Conservation (phyloP, 2,329 filamentous ascomycete species). For the Penicillium occitanis region DNA sequence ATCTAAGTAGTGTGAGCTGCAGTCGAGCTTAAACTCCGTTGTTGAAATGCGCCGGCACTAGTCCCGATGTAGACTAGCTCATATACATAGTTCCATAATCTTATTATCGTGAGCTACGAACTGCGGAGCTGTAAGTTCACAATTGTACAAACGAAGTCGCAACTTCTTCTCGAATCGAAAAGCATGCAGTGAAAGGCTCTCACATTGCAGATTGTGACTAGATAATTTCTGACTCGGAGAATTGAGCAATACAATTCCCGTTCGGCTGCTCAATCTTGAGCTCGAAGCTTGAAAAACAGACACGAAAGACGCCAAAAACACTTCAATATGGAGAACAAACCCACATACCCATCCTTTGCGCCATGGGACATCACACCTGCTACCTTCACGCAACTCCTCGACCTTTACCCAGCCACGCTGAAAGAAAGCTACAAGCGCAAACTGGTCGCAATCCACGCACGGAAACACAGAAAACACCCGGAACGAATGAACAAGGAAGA, state of each 20-base stretch:
- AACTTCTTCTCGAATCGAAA: background rate
- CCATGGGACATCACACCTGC: conserved; percentile 28
- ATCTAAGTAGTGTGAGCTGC: background rate
- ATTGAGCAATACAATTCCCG: background rate
- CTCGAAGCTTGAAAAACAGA: background rate
- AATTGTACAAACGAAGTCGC: background rate
- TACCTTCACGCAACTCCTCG: conserved; percentile 32
- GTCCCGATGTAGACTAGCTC: background rate
- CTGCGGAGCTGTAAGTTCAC: background rate
- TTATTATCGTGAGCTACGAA: background rate
- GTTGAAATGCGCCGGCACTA: background rate
- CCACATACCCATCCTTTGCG: conserved; percentile 24
- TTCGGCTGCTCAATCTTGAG: background rate
- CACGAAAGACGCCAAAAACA: background rate
- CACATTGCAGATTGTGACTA: background rate
- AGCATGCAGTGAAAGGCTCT: background rate
- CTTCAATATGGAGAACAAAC: background rate
- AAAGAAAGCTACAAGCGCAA: conserved; percentile 29
- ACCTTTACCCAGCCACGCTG: conserved; percentile 30
- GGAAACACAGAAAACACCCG: conserved; percentile 23
- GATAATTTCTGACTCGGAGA: background rate
- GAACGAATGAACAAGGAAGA: conserved; percentile 20
- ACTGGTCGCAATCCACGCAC: conserved; percentile 25
- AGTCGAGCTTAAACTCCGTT: background rate
- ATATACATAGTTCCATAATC: background rate